Percentiles rank a stretch among this genome's conserved stretches.
These are phyloP conservation scores for Pterocarpus macrocarpus DNA, from an alignment of 306 rosid species.

Conservation along the genomic window DNA sequence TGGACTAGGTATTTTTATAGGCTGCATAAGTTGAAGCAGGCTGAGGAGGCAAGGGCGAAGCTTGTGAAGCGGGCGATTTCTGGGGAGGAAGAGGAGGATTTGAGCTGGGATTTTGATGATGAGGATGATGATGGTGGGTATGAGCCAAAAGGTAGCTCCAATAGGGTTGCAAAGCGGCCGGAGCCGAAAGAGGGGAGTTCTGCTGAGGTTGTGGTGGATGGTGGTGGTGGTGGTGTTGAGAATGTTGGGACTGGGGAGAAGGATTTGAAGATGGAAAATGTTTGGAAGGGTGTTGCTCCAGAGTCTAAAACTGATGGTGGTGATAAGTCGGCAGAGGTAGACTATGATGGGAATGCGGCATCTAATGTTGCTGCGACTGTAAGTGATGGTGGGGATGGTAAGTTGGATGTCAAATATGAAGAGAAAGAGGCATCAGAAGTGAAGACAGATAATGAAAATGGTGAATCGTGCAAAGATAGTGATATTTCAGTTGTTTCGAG, in stretches of 20 bases:
- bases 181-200: constrained; percentile 39
- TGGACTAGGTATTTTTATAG: constrained; percentile 86
- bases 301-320: constrained; percentile 47
- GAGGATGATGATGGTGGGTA: constrained; percentile 53
- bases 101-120: constrained; percentile 95
- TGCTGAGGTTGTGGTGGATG: constrained; percentile 11
- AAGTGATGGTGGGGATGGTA: constrained; percentile 50
- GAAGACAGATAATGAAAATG: constrained; percentile 58
- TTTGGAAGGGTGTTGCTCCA: constrained; percentile 37
- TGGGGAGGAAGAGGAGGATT: constrained; percentile 80
- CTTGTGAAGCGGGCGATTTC: constrained; percentile 84
- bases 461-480: constrained; percentile 79
- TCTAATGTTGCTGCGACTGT: constrained; percentile 46
- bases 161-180: constrained; percentile 37
- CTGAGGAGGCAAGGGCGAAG: constrained; percentile 82
- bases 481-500: constrained; percentile 89
- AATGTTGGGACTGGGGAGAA: constrained; percentile 38
- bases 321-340: constrained; percentile 40
- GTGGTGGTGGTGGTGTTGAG: constrained; percentile 29
- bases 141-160: constrained; percentile 50
- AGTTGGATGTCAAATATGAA: constrained; percentile 50
- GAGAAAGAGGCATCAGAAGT: constrained; percentile 57
- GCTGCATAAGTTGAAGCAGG: constrained; percentile 74
- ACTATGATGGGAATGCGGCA: constrained; percentile 39
- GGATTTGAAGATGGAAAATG: constrained; percentile 46